Evolutionary conservation across 345 rosid species (phyloP).

Genomic region (Abelmoschus esculentus): DNA sequence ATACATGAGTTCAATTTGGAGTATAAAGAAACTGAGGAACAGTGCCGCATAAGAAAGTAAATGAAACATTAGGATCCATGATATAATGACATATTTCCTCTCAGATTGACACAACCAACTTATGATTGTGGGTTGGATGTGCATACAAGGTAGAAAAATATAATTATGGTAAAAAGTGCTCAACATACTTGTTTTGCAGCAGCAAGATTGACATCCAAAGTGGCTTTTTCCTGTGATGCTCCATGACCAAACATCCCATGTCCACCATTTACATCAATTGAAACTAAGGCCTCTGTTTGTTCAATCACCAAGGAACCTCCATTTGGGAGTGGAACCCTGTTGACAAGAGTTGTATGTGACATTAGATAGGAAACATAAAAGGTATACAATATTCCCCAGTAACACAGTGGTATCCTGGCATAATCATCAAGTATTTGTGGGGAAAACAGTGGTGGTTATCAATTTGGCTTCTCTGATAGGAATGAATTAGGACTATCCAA

Average conservation of each 20-base stretch:
- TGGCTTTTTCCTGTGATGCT: slow-evolving; percentile 85
- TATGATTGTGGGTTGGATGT: background rate
- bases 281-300: slow-evolving; percentile 96
- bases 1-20: background rate
- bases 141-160: slow-evolving; percentile 1
- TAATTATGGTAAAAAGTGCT: background rate
- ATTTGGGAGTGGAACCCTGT: slow-evolving; percentile 75
- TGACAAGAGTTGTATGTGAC: slow-evolving; percentile 8
- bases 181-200: slow-evolving; percentile 84
- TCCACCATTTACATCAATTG: slow-evolving; percentile 97
- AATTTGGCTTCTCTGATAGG: background rate
- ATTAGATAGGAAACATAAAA: background rate
- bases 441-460: background rate
- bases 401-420: background rate
- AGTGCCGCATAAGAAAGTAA: background rate
- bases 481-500: background rate
- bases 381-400: background rate
- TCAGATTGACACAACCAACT: background rate
- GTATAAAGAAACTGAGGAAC: background rate
- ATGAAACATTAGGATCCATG: background rate
- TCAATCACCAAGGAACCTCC: slow-evolving; percentile 98
- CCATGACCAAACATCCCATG: slow-evolving; percentile 91
- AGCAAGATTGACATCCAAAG: slow-evolving; percentile 82
- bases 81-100: background rate
- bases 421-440: slow-evolving; percentile 1